Percentiles rank a stretch among this genome's conserved stretches.
phyloP scores from a whole-genome alignment of 495 filamentous ascomycete species.

The Aspergillus saccharolyticus region DNA sequence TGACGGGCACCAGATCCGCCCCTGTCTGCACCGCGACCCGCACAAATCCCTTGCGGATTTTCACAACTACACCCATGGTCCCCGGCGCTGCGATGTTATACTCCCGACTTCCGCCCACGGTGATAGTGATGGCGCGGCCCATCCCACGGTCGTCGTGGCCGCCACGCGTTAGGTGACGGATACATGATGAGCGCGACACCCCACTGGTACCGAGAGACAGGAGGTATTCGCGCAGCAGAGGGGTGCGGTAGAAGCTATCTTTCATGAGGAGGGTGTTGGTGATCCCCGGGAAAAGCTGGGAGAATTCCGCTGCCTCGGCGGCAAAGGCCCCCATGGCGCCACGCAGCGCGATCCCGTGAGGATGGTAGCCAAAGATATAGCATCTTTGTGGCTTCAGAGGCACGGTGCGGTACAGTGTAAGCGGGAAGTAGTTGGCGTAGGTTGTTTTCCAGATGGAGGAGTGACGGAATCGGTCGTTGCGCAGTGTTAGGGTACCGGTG shows the following conservation, averaged over 20 bases:
- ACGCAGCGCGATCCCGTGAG: conserved; percentile 80
- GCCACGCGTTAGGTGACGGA: conserved; percentile 19
- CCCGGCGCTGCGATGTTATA: conserved; percentile 21
- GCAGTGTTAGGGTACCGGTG: conserved; percentile 58
- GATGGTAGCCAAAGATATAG: conserved; percentile 89
- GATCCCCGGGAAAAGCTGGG: conserved; percentile 78
- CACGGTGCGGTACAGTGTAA: conserved; percentile 12
- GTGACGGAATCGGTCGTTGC: conserved; percentile 61
- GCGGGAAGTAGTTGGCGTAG: conserved; percentile 20
- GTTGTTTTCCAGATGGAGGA: conserved; percentile 31
- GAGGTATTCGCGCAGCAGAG: conserved; percentile 21
- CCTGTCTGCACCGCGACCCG: conserved; percentile 21
- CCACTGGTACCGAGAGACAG: conserved; percentile 16
- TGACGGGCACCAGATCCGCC: conserved; percentile 23
- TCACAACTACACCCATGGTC: conserved; percentile 22
- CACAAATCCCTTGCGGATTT: conserved; percentile 25
- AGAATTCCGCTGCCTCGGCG: conserved; percentile 74
- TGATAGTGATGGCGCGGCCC: conserved; percentile 28
- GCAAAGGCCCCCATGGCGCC: conserved; percentile 76
- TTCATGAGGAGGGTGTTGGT: conserved; percentile 46
- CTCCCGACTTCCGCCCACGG: conserved; percentile 24
- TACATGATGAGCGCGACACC: conserved; percentile 23
- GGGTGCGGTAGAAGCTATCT: conserved; percentile 11
- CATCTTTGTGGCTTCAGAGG: conserved; percentile 62
- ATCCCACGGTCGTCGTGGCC: conserved; percentile 25